These are phyloP conservation scores for Crithidia thermophila DNA, from an alignment of 208 protist species.

Conservation along the genomic window DNA sequence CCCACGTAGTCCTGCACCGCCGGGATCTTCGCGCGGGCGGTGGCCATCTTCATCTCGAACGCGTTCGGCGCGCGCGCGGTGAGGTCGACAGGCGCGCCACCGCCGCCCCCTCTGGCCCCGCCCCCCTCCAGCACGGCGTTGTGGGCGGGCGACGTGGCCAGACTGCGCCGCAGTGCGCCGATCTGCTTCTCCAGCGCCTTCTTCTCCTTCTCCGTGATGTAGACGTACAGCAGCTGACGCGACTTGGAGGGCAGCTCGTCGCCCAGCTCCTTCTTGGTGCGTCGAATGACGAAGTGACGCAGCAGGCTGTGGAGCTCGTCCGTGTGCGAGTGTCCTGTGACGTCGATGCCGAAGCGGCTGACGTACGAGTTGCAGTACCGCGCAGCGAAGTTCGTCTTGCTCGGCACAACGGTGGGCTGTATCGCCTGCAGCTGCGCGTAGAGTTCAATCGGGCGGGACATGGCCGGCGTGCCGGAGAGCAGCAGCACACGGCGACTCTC, in stretches of 20 bases:
- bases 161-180: constrained; percentile 47
- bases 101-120: neutral
- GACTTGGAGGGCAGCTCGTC: constrained; percentile 90
- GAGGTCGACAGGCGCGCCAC: neutral
- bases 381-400: constrained; percentile 83
- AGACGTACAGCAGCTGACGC: constrained; percentile 85
- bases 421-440: constrained; percentile 94
- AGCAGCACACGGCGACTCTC: constrained; percentile 81
- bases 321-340: constrained; percentile 78
- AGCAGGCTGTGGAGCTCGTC: constrained; percentile 94
- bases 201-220: constrained; percentile 82
- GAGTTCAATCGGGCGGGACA: constrained; percentile 95
- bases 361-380: constrained; percentile 94
- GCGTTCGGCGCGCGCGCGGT: constrained; percentile 46
- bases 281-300: constrained; percentile 92
- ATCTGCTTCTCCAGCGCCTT: constrained; percentile 84
- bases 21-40: constrained; percentile 84
- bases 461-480: constrained; percentile 93
- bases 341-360: constrained; percentile 74
- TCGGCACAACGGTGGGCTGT: constrained; percentile 46
- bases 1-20: constrained; percentile 91
- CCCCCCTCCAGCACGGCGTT: neutral
- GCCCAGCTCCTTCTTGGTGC: constrained; percentile 92
- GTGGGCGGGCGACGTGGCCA: constrained; percentile 9
- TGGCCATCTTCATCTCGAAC: constrained; percentile 88